Conservation (phyloP, 768 basidiomycete genomes). For the Hysterangium stoloniferum region DNA sequence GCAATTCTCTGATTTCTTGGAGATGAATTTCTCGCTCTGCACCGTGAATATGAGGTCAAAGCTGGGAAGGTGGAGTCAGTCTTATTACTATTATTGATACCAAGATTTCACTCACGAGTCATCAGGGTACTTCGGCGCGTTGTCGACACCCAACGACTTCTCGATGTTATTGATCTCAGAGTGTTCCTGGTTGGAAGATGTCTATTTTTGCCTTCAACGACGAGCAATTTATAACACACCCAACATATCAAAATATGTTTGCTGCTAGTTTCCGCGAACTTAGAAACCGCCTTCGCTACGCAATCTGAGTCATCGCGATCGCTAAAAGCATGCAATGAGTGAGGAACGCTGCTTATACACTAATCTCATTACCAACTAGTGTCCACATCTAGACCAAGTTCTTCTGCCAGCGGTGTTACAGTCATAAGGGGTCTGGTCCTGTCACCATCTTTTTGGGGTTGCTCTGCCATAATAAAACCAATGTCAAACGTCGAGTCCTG, state of each 20-base stretch:
- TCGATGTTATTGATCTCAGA: constrained; percentile 9
- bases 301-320: constrained; percentile 12
- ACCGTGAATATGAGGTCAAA: constrained; percentile 14
- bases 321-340: constrained; percentile 1
- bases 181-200: constrained; percentile 6
- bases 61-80: constrained; percentile 1
- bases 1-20: constrained; percentile 12
- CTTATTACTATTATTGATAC: too few relatives aligned
- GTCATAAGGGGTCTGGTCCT: constrained; percentile 12
- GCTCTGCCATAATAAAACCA: constrained; percentile 14
- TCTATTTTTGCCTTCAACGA: background rate
- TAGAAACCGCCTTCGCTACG: constrained; percentile 11
- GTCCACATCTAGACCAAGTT: constrained; percentile 13
- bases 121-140: constrained; percentile 11
- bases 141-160: constrained; percentile 8
- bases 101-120: constrained; percentile 12
- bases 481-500: constrained; percentile 9
- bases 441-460: constrained; percentile 9
- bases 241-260: constrained; percentile 13
- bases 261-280: constrained; percentile 2
- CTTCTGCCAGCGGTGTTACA: constrained; percentile 13
- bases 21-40: constrained; percentile 8
- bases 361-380: constrained; percentile 15
- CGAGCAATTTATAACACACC: background rate
- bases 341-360: too few relatives aligned